Conservation (phyloP, 176 grass and related monocot genomes). For the Lolium perenne region DNA sequence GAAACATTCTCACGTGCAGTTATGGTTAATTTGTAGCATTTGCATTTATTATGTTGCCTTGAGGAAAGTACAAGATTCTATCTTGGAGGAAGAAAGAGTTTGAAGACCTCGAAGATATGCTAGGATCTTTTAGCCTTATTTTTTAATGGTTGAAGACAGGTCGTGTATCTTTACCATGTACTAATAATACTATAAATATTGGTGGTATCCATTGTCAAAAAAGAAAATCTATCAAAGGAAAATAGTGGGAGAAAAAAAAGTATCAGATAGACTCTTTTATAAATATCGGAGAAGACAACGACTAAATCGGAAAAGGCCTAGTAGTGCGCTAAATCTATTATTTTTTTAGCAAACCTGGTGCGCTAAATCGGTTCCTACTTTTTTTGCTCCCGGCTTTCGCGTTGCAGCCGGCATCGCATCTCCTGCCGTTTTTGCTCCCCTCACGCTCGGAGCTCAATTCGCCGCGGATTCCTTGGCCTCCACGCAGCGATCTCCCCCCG, state of each 20-base stretch:
- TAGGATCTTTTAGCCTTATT: no score
- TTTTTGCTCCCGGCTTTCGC: conserved; percentile 32
- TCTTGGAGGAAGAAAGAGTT: no score
- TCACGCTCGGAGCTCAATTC: conserved; percentile 24
- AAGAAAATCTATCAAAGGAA: neutral
- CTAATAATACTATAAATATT: no score
- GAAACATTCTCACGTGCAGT: no score
- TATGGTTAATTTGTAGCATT: no score
- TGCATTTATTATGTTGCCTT: no score
- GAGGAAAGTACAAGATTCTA: no score
- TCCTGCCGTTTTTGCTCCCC: neutral
- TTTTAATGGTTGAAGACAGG: no score
- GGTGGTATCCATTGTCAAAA: no score
- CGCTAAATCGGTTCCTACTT: conserved; percentile 22
- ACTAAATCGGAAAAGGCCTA: neutral
- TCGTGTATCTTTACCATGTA: no score
- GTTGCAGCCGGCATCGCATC: conserved; percentile 25
- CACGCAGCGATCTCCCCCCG: conserved; percentile 7
- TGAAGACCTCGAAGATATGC: no score
- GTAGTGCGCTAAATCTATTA: conserved; percentile 3
- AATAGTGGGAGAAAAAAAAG: neutral
- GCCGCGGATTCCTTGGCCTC: conserved; percentile 36
- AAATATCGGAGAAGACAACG: neutral
- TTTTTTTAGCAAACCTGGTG: no score
- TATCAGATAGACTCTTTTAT: neutral